These are phyloP conservation scores for Arabidopsis thaliana DNA, from an alignment of 345 rosid genomes.

Conservation along the genomic window DNA sequence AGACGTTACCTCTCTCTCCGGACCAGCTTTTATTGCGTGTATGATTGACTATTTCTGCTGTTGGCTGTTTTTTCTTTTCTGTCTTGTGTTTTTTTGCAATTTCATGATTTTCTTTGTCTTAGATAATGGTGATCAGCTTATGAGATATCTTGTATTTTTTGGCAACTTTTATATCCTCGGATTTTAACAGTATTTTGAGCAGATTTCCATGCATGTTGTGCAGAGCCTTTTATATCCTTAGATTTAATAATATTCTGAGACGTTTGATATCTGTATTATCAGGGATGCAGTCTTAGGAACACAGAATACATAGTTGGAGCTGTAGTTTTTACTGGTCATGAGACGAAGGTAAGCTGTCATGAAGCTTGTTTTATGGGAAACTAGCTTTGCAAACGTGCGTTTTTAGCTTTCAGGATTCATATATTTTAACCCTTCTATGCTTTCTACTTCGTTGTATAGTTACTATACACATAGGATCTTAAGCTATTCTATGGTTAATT, in stretches of 20 bases:
- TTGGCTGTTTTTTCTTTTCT: constrained; percentile 26
- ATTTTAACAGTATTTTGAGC: constrained; percentile 7
- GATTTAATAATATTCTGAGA: constrained; percentile 30
- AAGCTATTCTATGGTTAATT: constrained; percentile 38
- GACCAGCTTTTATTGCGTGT: constrained; percentile 93
- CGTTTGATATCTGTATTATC: constrained; percentile 40
- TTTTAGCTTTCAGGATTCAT: constrained; percentile 31
- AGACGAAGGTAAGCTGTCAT: constrained; percentile 82
- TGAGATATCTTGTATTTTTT: constrained; percentile 2
- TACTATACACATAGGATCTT: constrained; percentile 17
- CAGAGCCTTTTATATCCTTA: constrained; percentile 6
- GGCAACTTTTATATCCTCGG: background rate
- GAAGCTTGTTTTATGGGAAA: constrained; percentile 30
- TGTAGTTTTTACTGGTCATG: constrained; percentile 94
- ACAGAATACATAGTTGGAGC: constrained; percentile 87
- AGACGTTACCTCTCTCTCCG: constrained; percentile 90
- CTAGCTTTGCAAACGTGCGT: constrained; percentile 34
- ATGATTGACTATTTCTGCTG: constrained; percentile 43
- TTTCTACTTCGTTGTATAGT: constrained; percentile 23
- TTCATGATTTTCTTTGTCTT: constrained; percentile 23
- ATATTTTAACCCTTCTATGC: constrained; percentile 3
- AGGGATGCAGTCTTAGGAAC: constrained; percentile 99
- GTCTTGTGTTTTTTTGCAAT: constrained; percentile 18
- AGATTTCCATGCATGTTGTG: constrained; percentile 11
- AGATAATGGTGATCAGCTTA: constrained; percentile 15